Evolutionary conservation across 2,329 filamentous ascomycete genomes (phyloP).

Genomic region (Penicillium rolfsii): DNA sequence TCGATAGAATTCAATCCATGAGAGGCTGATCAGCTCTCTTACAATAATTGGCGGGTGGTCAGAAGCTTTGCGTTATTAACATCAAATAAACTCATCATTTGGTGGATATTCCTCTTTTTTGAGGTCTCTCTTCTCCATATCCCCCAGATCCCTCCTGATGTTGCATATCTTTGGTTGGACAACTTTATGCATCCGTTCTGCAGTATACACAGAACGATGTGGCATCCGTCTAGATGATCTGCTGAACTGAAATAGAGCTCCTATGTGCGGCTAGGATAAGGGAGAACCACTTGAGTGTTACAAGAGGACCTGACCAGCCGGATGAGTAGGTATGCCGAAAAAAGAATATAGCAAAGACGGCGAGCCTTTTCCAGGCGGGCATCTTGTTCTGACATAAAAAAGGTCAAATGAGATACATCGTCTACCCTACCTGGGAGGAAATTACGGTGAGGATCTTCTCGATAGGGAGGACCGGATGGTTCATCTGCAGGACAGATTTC

Average conservation of each 20-base stretch:
- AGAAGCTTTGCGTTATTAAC: neutral
- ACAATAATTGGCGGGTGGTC: neutral
- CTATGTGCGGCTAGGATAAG: neutral
- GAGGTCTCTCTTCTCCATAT: neutral
- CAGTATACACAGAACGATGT: too few species aligned
- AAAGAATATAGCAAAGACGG: neutral
- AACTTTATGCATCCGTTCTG: neutral
- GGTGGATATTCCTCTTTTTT: neutral
- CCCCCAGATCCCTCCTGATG: neutral
- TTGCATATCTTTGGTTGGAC: neutral
- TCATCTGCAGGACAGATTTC: neutral
- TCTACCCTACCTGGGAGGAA: neutral
- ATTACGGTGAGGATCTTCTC: neutral
- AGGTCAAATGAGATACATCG: neutral
- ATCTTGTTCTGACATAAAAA: neutral
- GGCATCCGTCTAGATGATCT: neutral
- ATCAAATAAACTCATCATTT: neutral
- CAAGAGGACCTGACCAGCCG: neutral
- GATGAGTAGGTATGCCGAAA: neutral
- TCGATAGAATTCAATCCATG: neutral
- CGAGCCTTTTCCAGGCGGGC: neutral
- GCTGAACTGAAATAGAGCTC: neutral
- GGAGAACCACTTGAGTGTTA: neutral
- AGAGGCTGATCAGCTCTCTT: neutral
- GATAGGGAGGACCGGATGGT: neutral